Percentiles rank a stretch among this genome's conserved stretches.
phyloP scores from a whole-genome alignment of 2,329 filamentous ascomycete genomes.

The Ustulina deusta region DNA sequence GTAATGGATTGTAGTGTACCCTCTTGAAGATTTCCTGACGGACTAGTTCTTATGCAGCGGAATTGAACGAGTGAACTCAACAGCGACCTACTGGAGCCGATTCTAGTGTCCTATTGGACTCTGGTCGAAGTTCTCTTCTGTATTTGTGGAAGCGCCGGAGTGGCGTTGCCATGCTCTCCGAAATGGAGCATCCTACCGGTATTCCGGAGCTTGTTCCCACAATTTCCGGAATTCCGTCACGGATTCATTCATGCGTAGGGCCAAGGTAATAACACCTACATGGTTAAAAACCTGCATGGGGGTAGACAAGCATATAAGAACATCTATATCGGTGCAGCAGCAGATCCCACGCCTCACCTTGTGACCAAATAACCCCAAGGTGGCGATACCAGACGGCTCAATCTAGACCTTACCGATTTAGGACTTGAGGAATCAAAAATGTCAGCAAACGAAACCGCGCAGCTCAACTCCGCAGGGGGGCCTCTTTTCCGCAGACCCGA shows the following conservation, averaged over 20 bases:
- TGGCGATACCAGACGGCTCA: not conserved
- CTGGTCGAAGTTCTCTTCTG: too few species aligned
- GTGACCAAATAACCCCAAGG: not conserved
- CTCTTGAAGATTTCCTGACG: not conserved
- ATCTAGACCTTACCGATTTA: constrained; percentile 2
- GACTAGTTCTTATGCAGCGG: too few species aligned
- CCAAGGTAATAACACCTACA: not conserved
- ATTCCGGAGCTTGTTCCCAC: too few species aligned
- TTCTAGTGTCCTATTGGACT: too few species aligned
- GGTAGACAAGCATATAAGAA: not conserved
- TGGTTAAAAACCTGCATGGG: not conserved
- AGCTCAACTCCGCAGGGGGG: constrained; percentile 29
- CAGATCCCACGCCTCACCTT: constrained; percentile 1
- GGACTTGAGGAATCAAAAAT: constrained; percentile 1
- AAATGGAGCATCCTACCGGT: too few species aligned
- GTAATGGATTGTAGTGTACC: not conserved
- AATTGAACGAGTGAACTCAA: not conserved
- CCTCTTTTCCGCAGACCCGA: constrained; percentile 37
- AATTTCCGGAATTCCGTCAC: too few species aligned
- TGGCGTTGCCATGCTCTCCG: too few species aligned
- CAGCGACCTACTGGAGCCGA: not conserved
- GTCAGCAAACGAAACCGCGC: constrained; percentile 13
- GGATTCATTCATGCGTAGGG: not conserved
- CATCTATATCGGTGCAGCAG: not conserved
- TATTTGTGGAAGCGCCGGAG: too few species aligned